phyloP scores from a whole-genome alignment of 2,329 filamentous ascomycete species.

The Diaporthe vexans region DNA sequence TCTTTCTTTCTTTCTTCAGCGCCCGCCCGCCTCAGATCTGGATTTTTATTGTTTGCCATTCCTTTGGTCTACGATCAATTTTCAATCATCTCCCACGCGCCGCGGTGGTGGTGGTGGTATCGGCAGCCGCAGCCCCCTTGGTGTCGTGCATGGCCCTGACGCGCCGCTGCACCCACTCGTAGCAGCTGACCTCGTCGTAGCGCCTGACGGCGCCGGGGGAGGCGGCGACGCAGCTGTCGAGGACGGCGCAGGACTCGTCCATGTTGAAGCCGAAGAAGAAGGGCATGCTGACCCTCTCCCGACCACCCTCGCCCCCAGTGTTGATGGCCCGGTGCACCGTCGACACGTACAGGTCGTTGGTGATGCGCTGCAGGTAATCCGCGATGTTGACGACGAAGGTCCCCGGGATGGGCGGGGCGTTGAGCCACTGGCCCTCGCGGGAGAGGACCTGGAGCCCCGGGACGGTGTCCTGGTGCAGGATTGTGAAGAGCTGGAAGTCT shows the following conservation, averaged over 20 bases:
- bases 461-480: constrained; percentile 59
- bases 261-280: constrained; percentile 62
- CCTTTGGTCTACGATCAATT: too few relatives aligned
- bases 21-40: too few relatives aligned
- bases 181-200: constrained; percentile 57
- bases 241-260: constrained; percentile 57
- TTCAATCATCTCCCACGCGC: too few relatives aligned
- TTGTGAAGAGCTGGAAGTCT: constrained; percentile 66
- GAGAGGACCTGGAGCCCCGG: constrained; percentile 61
- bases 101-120: too few relatives aligned
- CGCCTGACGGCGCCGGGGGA: constrained; percentile 49
- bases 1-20: too few relatives aligned
- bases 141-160: constrained; percentile 52
- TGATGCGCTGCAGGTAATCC: constrained; percentile 65
- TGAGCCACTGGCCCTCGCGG: constrained; percentile 56
- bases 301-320: constrained; percentile 44
- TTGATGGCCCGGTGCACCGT: constrained; percentile 65
- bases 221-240: constrained; percentile 54
- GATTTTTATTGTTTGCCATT: too few relatives aligned
- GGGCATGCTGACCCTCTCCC: constrained; percentile 59
- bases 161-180: constrained; percentile 55
- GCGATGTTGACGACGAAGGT: constrained; percentile 67
- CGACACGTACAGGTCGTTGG: constrained; percentile 63
- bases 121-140: not conserved
- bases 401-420: constrained; percentile 55